Evolutionary conservation across 495 filamentous ascomycete species (phyloP), one percentile per base, ranked within the genome.

Genomic region (Rostrohypoxylon terebratum): DNA sequence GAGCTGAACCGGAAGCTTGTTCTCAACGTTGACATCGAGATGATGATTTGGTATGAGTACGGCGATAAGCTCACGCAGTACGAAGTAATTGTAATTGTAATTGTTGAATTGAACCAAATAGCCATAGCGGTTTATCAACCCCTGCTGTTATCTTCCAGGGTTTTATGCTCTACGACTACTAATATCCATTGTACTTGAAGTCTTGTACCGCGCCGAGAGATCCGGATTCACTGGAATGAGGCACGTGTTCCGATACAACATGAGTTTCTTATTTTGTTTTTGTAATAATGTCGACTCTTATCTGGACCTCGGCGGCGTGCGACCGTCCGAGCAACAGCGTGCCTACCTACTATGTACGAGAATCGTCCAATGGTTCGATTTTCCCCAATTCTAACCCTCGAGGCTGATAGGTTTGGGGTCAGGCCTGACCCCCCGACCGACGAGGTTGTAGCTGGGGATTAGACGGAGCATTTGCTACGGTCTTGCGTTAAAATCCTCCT

Each of bases 391-490:
- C 54, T 28, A 28, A 28, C 47, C 25, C 69, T 38, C 36, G 36
- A 42, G 38, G 38, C 13, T 42, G 38, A 42, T 47, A 11, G 25
- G 20, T 8, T 47, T 25, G 11, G 45, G 5, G 33, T 23, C 21
- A n/a, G n/a, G 55, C 5, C 42, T 28, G 28, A 3, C 3, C 25
- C 9, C 11, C 44, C 58, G 51, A 58, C 25, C 23, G 60, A 42
- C 16, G 31, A 23, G 16, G 59, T 64, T 47, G 36, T 51, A 55
- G 33, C 28, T 54, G 10, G 48, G 48, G 11, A 53, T 28, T 53
- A 11, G 25, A 20, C 65, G 71, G 71, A 69, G 66, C 71, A 58
- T 60, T 69, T 73, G 42, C 66, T 69, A 73, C 71, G 61, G 50
- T 38, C 21, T 54, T 44, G 36, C 55, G 25, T 20, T 68, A 63